Percentiles rank a stretch among this genome's conserved stretches.
These are phyloP conservation scores for Senna tora DNA, from an alignment of 306 rosid species.

Conservation along the genomic window DNA sequence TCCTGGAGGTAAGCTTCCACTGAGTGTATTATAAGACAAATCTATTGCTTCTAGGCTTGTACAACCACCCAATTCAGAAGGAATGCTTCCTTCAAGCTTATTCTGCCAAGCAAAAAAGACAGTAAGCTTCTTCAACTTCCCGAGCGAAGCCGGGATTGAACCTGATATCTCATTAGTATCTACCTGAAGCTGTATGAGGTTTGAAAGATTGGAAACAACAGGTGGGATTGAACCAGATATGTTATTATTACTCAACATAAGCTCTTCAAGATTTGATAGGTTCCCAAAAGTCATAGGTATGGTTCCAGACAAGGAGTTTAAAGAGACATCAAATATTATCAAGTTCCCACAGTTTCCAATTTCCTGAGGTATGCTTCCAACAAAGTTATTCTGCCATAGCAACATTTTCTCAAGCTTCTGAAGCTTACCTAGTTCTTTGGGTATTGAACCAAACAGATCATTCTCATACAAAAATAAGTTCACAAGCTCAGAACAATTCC, in stretches of 20 bases:
- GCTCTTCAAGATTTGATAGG: constrained; percentile 73
- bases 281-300: constrained; percentile 71
- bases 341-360: constrained; percentile 73
- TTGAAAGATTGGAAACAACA: constrained; percentile 58
- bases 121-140: constrained; percentile 56
- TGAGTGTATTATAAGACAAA: constrained; percentile 75
- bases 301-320: constrained; percentile 72
- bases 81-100: constrained; percentile 78
- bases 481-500: constrained; percentile 90
- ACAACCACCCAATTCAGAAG: constrained; percentile 65
- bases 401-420: constrained; percentile 70
- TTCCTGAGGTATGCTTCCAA: constrained; percentile 68
- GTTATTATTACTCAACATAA: constrained; percentile 84
- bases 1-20: constrained; percentile 66
- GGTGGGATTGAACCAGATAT: constrained; percentile 80
- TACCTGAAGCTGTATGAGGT: constrained; percentile 76
- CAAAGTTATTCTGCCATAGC: constrained; percentile 76
- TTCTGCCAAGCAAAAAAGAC: constrained; percentile 90
- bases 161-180: constrained; percentile 81
- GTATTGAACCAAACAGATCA: constrained; percentile 66
- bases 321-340: constrained; percentile 67
- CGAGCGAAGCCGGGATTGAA: constrained; percentile 68
- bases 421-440: constrained; percentile 74
- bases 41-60: constrained; percentile 72
- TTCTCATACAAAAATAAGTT: constrained; percentile 76